phyloP scores from a whole-genome alignment of 345 rosid genomes.

The Cardiospermum halicacabum region DNA sequence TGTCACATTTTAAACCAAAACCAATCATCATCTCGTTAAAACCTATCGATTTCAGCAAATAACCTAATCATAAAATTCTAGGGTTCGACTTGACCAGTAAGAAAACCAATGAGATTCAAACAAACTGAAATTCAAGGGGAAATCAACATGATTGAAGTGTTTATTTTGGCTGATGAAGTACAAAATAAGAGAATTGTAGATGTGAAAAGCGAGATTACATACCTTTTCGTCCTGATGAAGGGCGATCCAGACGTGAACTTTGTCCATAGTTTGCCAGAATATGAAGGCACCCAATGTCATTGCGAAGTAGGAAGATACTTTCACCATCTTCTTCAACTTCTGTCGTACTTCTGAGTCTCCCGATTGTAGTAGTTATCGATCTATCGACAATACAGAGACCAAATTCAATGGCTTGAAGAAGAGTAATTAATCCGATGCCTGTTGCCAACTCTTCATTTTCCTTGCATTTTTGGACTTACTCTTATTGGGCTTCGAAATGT shows the following conservation, averaged over 20 bases:
- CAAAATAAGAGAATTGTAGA: background rate
- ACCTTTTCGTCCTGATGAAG: constrained; percentile 69
- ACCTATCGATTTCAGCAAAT: background rate
- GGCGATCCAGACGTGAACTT: constrained; percentile 93
- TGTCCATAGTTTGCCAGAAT: constrained; percentile 90
- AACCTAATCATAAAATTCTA: constrained; percentile 10
- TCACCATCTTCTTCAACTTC: constrained; percentile 49
- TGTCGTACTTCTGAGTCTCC: background rate
- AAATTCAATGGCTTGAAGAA: background rate
- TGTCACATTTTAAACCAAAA: constrained; percentile 13
- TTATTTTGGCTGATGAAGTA: too few species aligned
- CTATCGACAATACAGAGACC: background rate
- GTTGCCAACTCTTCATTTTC: background rate
- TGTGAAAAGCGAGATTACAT: background rate
- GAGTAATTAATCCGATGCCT: background rate
- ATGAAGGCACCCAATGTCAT: constrained; percentile 79
- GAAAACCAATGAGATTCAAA: background rate
- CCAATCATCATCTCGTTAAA: background rate
- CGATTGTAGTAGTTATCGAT: background rate
- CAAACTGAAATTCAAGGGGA: background rate
- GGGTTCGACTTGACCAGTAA: constrained; percentile 26
- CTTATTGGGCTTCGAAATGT: background rate
- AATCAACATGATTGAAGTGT: background rate
- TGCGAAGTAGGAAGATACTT: constrained; percentile 52
- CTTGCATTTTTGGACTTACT: background rate